A percentile compares a stretch with the other conserved stretches of the same genome.
These are phyloP conservation scores for Takakia lepidozioides DNA, from an alignment of 225 moss, liverwort and hornwort genomes.

Conservation along the genomic window DNA sequence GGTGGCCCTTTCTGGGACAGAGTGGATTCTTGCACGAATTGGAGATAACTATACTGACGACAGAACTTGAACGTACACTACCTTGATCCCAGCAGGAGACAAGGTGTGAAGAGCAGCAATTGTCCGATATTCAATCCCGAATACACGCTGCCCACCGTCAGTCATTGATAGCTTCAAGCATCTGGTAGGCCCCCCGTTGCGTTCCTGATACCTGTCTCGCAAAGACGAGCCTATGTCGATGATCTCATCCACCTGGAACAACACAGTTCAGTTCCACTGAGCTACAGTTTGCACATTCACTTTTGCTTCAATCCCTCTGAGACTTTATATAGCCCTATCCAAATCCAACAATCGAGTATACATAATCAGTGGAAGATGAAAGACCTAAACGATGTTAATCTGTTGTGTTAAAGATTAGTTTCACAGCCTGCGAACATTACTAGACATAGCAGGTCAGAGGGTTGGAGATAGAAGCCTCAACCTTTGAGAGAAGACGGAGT, in stretches of 20 bases:
- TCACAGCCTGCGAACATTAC: background rate
- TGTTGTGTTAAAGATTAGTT: background rate
- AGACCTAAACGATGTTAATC: background rate
- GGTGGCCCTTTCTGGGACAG: background rate
- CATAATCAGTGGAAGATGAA: too few relatives aligned
- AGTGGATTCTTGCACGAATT: background rate
- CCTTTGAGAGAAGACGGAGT: too few relatives aligned
- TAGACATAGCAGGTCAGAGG: too few relatives aligned
- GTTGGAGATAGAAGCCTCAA: too few relatives aligned
- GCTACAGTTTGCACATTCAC: too few relatives aligned
- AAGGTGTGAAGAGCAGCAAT: conserved; percentile 56
- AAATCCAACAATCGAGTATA: too few relatives aligned
- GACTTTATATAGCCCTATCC: too few relatives aligned
- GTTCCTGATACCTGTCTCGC: conserved; percentile 78
- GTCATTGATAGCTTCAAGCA: conserved; percentile 89
- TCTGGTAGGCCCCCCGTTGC: conserved; percentile 51
- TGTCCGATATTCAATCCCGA: conserved; percentile 79
- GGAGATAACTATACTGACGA: background rate
- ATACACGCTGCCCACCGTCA: conserved; percentile 86
- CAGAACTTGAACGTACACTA: conserved; percentile 2
- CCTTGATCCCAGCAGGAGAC: conserved; percentile 84
- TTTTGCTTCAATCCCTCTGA: too few relatives aligned
- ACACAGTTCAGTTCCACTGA: conserved; percentile 1
- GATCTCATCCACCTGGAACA: conserved; percentile 85
- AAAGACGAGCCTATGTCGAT: conserved; percentile 66